Evolutionary conservation across 768 basidiomycete species (phyloP).

Genomic region (Scleroderma citrinum): DNA sequence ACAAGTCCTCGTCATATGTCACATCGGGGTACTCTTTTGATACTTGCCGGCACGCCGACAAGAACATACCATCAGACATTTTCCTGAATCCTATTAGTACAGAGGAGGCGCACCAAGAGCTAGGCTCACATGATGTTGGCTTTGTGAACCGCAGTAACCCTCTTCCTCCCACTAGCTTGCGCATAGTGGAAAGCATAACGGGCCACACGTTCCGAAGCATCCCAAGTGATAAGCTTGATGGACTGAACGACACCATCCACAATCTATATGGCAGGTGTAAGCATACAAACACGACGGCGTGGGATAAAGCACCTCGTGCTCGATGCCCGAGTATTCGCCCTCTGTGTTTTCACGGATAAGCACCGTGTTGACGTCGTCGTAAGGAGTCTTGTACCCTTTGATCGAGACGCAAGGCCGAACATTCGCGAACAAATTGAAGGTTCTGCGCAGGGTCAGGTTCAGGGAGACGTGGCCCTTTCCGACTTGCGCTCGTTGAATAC

Average conservation of each 20-base stretch:
- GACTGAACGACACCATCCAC: slow-evolving; percentile 98
- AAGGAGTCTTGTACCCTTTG: slow-evolving; percentile 95
- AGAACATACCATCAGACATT: slow-evolving; percentile 99
- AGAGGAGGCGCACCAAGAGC: not conserved
- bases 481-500: slow-evolving; percentile 44
- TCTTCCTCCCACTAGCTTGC: slow-evolving; percentile 76
- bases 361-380: slow-evolving; percentile 97
- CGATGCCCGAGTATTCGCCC: slow-evolving; percentile 99
- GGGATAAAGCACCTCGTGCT: slow-evolving; percentile 76
- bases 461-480: slow-evolving; percentile 99
- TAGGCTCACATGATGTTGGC: slow-evolving; percentile 91
- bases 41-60: slow-evolving; percentile 94
- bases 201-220: slow-evolving; percentile 97
- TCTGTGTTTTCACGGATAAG: slow-evolving; percentile 99
- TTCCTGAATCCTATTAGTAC: slow-evolving; percentile 48
- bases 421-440: slow-evolving; percentile 98
- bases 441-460: slow-evolving; percentile 93
- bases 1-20: slow-evolving; percentile 91
- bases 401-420: slow-evolving; percentile 96
- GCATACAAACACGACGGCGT: not conserved
- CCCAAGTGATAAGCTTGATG: slow-evolving; percentile 99
- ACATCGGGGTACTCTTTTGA: slow-evolving; percentile 94
- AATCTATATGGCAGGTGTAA: slow-evolving; percentile 43
- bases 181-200: slow-evolving; percentile 99
- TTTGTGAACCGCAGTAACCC: slow-evolving; percentile 98